phyloP scores from a whole-genome alignment of 495 filamentous ascomycete species.

The Neurospora sp. region DNA sequence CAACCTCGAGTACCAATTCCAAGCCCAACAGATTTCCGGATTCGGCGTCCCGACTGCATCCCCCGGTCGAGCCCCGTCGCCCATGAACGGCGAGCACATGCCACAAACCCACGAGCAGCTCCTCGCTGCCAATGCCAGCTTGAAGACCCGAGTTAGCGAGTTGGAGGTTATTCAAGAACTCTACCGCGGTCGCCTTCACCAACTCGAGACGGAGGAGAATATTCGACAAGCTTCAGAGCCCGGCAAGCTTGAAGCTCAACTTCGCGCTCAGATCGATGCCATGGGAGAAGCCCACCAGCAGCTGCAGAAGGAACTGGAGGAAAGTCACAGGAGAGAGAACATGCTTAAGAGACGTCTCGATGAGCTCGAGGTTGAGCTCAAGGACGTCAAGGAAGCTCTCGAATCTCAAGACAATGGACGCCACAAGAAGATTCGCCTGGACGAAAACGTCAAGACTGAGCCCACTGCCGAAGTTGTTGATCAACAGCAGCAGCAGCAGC shows the following conservation, averaged over 20 bases:
- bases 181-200: slow-evolving; percentile 76
- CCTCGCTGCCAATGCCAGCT: slow-evolving; percentile 61
- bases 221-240: slow-evolving; percentile 47
- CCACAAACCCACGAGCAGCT: slow-evolving; percentile 74
- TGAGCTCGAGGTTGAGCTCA: slow-evolving; percentile 58
- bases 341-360: slow-evolving; percentile 73
- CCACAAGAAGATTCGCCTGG: slow-evolving; percentile 28
- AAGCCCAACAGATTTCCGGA: slow-evolving; percentile 31
- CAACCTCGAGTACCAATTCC: slow-evolving; percentile 53
- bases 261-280: slow-evolving; percentile 33
- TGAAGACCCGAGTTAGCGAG: slow-evolving; percentile 87
- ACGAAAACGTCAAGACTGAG: slow-evolving; percentile 17
- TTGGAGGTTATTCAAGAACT: slow-evolving; percentile 93
- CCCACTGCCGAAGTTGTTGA: slow-evolving; percentile 3
- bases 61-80: slow-evolving; percentile 54
- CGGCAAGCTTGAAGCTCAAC: slow-evolving; percentile 37
- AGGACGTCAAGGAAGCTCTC: slow-evolving; percentile 29
- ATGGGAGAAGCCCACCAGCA: slow-evolving; percentile 29
- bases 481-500: not conserved
- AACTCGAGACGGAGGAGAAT: slow-evolving; percentile 69
- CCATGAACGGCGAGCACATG: slow-evolving; percentile 60
- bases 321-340: slow-evolving; percentile 65
- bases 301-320: slow-evolving; percentile 56
- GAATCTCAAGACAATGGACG: slow-evolving; percentile 25
- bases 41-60: slow-evolving; percentile 52